phyloP scores from a whole-genome alignment of 371 early-diverging fungal species.

The Aphelidium insulamus region DNA sequence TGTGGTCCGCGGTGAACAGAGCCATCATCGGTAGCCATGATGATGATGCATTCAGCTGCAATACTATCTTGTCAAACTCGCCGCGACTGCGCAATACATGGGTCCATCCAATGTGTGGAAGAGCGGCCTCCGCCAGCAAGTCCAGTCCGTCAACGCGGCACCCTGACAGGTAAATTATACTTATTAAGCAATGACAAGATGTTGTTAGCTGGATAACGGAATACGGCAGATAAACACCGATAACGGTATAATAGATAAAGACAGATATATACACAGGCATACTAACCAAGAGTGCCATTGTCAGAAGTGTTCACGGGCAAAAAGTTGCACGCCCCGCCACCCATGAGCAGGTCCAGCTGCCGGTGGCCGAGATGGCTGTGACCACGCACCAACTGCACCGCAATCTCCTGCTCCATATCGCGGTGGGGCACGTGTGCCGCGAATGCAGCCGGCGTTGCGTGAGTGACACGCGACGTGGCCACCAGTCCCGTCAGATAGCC shows the following conservation, averaged over 20 bases:
- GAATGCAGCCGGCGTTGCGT: slow-evolving; percentile 62
- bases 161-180: too few relatives aligned
- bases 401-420: slow-evolving; percentile 55
- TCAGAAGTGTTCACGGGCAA: slow-evolving; percentile 29
- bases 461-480: slow-evolving; percentile 74
- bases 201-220: too few relatives aligned
- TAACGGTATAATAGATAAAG: too few relatives aligned
- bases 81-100: slow-evolving; percentile 15
- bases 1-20: slow-evolving; percentile 54
- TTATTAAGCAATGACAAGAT: too few relatives aligned
- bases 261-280: too few relatives aligned
- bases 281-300: too few relatives aligned
- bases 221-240: too few relatives aligned
- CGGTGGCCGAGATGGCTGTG: slow-evolving; percentile 53
- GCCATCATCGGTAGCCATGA: slow-evolving; percentile 42
- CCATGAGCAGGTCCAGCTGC: slow-evolving; percentile 67
- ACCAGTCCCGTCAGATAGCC: slow-evolving; percentile 72
- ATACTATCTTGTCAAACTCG: slow-evolving; percentile 28
- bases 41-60: not conserved
- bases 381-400: slow-evolving; percentile 73
- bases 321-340: slow-evolving; percentile 77
- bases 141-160: slow-evolving; percentile 50
- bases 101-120: slow-evolving; percentile 28
- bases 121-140: slow-evolving; percentile 24
- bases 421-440: slow-evolving; percentile 57